A percentile compares a stretch with the other conserved stretches of the same genome.
These are phyloP conservation scores for Aspergillus pseudoviridinutans DNA, from an alignment of 2,329 filamentous ascomycete genomes.

Conservation along the genomic window DNA sequence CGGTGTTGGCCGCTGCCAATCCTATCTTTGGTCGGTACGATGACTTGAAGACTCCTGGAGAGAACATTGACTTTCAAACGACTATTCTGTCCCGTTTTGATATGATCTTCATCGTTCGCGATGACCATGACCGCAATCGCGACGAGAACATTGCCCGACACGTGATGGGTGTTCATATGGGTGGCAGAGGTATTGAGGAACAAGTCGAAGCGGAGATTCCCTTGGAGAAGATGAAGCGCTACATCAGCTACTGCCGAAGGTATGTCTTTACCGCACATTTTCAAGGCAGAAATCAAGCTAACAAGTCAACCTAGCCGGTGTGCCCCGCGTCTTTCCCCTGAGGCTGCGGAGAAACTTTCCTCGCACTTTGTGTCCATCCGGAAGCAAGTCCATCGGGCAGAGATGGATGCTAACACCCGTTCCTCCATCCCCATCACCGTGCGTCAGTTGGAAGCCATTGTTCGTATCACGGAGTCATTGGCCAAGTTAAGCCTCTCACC, in stretches of 20 bases:
- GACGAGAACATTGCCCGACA: constrained; percentile 94
- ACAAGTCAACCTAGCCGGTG: constrained; percentile 61
- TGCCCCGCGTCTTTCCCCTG: constrained; percentile 81
- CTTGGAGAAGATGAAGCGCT: constrained; percentile 95
- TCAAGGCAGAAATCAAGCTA: constrained; percentile 6
- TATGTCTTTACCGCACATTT: constrained; percentile 46
- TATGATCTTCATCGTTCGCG: constrained; percentile 98
- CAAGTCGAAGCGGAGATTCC: constrained; percentile 81
- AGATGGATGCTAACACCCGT: constrained; percentile 82
- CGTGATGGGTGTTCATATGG: constrained; percentile 97
- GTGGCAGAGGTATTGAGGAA: constrained; percentile 76
- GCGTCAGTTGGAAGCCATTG: constrained; percentile 92
- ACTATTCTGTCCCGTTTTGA: constrained; percentile 98
- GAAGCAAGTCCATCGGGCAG: constrained; percentile 85
- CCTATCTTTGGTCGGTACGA: constrained; percentile 98
- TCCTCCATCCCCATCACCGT: constrained; percentile 97
- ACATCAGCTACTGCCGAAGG: constrained; percentile 96
- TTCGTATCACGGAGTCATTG: constrained; percentile 93
- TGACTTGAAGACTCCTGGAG: constrained; percentile 93
- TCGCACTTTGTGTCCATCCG: constrained; percentile 97
- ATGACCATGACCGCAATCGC: constrained; percentile 84
- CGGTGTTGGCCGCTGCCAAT: constrained; percentile 91
- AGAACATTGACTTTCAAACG: constrained; percentile 99
- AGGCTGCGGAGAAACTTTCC: constrained; percentile 91
- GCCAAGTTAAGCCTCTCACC: constrained; percentile 86